phyloP scores from a whole-genome alignment of 148 eudicot species.

The Hydrangea macrophylla region DNA sequence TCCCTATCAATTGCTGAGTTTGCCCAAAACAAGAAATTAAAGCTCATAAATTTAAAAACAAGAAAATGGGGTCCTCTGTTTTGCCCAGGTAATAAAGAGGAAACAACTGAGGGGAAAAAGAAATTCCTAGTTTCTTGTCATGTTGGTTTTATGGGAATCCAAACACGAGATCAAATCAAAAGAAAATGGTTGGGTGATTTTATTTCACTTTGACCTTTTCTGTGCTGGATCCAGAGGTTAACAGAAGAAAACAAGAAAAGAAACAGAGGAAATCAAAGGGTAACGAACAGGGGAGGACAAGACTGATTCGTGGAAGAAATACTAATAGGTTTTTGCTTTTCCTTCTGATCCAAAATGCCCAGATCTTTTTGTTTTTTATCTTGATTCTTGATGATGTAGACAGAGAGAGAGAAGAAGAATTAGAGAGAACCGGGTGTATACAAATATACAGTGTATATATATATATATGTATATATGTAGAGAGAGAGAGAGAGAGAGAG shows the following conservation, averaged over 20 bases:
- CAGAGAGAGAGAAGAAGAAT: too few species aligned
- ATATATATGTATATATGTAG: too few species aligned
- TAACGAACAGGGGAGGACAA: too few species aligned
- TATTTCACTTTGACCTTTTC: neutral
- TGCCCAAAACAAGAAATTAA: neutral
- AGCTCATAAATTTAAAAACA: neutral
- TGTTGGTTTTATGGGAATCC: slow-evolving; percentile 21
- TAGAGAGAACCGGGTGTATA: too few species aligned
- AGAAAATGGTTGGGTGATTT: slow-evolving; percentile 27
- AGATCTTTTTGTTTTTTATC: too few species aligned
- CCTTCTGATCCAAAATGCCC: too few species aligned
- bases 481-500: too few species aligned
- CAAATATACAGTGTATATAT: too few species aligned
- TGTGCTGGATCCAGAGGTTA: neutral
- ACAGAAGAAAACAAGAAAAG: neutral
- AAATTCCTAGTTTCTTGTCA: slow-evolving; percentile 9
- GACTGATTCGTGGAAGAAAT: too few species aligned
- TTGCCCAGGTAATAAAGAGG: slow-evolving; percentile 7
- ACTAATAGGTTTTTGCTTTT: too few species aligned
- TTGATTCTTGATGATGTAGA: too few species aligned
- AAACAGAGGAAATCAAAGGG: slow-evolving; percentile 8
- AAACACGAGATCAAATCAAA: slow-evolving; percentile 18
- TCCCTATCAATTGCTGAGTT: too few species aligned
- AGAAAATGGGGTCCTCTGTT: slow-evolving; percentile 17
- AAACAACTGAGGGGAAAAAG: slow-evolving; percentile 14